Conservation (phyloP, 140 eudicot genomes). For the Eryngium alpinum region DNA sequence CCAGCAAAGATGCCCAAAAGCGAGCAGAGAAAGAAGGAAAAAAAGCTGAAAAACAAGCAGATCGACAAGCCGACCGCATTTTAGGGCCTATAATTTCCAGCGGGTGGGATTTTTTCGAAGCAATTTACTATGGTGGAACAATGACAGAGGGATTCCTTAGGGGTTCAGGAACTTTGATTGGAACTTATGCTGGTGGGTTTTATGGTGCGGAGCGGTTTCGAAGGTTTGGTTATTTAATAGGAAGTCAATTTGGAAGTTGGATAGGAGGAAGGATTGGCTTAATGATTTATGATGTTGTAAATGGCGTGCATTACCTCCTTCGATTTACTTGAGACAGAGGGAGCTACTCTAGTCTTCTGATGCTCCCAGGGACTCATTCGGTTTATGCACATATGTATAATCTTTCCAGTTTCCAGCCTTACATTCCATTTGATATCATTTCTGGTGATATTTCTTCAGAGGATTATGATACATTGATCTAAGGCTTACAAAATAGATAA, state of each 20-base stretch:
- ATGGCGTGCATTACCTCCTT: constrained; percentile 54
- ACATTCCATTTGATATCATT: no score
- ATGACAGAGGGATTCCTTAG: constrained; percentile 66
- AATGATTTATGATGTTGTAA: constrained; percentile 71
- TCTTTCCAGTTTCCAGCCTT: no score
- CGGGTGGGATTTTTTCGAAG: constrained; percentile 95
- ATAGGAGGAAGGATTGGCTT: constrained; percentile 85
- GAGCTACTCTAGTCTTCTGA: constrained; percentile 11
- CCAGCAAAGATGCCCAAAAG: constrained; percentile 60
- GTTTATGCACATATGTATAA: not conserved
- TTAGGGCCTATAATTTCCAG: constrained; percentile 79
- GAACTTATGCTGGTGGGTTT: constrained; percentile 64
- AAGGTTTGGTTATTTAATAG: constrained; percentile 79
- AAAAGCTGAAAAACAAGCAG: constrained; percentile 82
- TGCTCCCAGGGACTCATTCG: not conserved
- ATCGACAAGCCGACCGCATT: constrained; percentile 59
- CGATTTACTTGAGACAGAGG: constrained; percentile 32
- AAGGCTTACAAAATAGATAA: no score
- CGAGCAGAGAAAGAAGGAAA: constrained; percentile 68
- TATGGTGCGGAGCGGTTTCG: constrained; percentile 68
- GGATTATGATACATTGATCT: no score
- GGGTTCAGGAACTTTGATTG: constrained; percentile 79
- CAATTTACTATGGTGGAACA: constrained; percentile 74
- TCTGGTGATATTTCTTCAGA: no score
- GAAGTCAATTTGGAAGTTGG: constrained; percentile 94